These are phyloP conservation scores for Suhomyces xylopsoci DNA, from an alignment of 805 yeast species.

Conservation along the genomic window DNA sequence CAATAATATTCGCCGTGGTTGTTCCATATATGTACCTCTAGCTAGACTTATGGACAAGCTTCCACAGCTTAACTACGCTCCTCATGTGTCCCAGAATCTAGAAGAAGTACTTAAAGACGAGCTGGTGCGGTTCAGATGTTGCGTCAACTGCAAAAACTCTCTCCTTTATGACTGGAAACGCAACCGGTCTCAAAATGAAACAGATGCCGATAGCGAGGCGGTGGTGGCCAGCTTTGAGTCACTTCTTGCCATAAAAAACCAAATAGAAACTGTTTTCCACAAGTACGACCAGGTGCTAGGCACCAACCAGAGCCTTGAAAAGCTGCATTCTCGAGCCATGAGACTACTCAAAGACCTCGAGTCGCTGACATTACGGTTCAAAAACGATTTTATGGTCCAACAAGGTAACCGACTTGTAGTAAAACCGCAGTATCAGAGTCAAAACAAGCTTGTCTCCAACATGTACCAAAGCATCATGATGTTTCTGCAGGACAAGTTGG, in stretches of 20 bases:
- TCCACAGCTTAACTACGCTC: constrained; percentile 33
- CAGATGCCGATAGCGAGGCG: constrained; percentile 3
- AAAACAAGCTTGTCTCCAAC: constrained; percentile 39
- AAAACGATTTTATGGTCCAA: constrained; percentile 14
- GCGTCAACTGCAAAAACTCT: constrained; percentile 63
- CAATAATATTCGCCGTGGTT: constrained; percentile 40
- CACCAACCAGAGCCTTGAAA: constrained; percentile 14
- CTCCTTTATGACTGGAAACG: constrained; percentile 52
- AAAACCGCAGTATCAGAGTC: constrained; percentile 8
- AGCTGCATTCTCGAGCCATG: constrained; percentile 22
- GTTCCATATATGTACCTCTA: constrained; percentile 73
- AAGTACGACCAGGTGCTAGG: constrained; percentile 15
- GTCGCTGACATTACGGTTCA: constrained; percentile 20
- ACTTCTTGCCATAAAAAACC: constrained; percentile 20
- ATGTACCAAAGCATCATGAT: constrained; percentile 54
- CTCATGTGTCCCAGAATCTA: constrained; percentile 18
- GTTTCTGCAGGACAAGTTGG: constrained; percentile 65
- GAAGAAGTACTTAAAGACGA: constrained; percentile 11
- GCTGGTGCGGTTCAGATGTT: constrained; percentile 49
- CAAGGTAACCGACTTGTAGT: constrained; percentile 11
- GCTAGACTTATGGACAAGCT: constrained; percentile 37
- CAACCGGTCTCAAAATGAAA: constrained; percentile 4
- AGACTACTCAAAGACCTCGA: constrained; percentile 33
- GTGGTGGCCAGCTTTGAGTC: constrained; percentile 21
- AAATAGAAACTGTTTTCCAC: constrained; percentile 19